Base-by-base conservation (phyloP, 805 yeast species). In the Candida patagonica region DNA sequence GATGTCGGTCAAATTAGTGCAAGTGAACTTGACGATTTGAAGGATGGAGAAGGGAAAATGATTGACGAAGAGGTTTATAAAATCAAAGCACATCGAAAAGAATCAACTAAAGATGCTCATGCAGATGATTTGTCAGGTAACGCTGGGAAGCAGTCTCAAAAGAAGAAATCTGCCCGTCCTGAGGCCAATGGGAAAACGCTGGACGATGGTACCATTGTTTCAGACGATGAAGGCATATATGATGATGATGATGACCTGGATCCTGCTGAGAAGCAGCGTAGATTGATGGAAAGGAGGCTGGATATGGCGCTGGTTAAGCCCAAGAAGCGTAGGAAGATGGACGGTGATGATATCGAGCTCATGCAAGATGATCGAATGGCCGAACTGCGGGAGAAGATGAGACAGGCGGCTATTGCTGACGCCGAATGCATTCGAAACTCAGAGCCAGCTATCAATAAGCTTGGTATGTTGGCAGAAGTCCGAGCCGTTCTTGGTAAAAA, bases 301-400 rank as follows among this genome's bases (percentile, higher is more conserved):
- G 92, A 81, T 48, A 75, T 77, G 30, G 80, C 94, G 1, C 62
- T 89, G 46, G 84, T 83, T 59, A 72, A 80, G 16, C 70, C 72
- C 15, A 53, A 51, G 42, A 48, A 49, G 40, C 70, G 80, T 43
- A 76, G 72, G 53, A 70, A 71, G 59, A 76, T 81, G 36, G 89
- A 83, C 52, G 97, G 92, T 52, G 95, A 86, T 55, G 98, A 92
- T 63, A 65, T 92, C 49, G 97, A 94, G 58, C 80, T 86, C 54
- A 81, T 85, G 80, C 94, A 88, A 58, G 99, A 92, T 67, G 96
- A 88, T 56, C 73, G 75, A 44, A 84, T 92, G 48, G 77, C 85
- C 39, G 71, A 72, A 45, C 69, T 92, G 50, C 84, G 94, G 49
- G 87, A 81, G 52, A 76, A 76, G 60, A 92, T 92, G 99, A 83